Evolutionary conservation across 1,139 yeast species (phyloP).

Genomic region (Hanseniaspora gamundiae): DNA sequence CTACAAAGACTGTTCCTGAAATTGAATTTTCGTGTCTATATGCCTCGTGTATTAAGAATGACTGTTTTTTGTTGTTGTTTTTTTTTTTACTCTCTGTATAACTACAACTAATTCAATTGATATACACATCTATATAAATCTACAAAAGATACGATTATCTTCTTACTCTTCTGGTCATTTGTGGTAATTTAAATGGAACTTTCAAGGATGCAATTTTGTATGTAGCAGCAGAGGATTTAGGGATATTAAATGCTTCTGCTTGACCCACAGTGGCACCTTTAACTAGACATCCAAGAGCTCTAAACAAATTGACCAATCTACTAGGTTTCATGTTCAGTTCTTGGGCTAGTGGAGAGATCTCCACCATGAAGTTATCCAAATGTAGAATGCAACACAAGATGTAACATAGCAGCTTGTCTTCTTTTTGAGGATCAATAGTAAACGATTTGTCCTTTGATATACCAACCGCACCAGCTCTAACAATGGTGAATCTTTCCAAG

Average conservation of each 20-base stretch:
- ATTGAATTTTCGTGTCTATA: no score
- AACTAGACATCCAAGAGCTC: slow-evolving; percentile 71
- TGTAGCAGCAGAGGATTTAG: slow-evolving; percentile 48
- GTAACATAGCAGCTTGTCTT: slow-evolving; percentile 75
- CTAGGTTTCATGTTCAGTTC: slow-evolving; percentile 79
- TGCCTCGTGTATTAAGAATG: no score
- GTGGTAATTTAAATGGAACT: slow-evolving; percentile 88
- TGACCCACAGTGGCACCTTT: slow-evolving; percentile 68
- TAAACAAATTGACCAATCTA: slow-evolving; percentile 53
- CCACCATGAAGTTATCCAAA: slow-evolving; percentile 63
- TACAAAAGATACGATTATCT: slow-evolving; percentile 11
- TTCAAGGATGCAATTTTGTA: slow-evolving; percentile 73
- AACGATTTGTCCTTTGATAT: slow-evolving; percentile 62
- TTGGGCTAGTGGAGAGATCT: slow-evolving; percentile 69
- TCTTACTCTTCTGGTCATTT: slow-evolving; percentile 55
- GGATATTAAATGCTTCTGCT: slow-evolving; percentile 74
- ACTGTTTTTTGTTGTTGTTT: no score
- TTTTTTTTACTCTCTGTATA: no score
- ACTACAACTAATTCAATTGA: background rate
- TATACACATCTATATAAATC: background rate
- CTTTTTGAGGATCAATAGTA: slow-evolving; percentile 73
- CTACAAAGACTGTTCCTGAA: no score
- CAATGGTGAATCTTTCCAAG: slow-evolving; percentile 54
- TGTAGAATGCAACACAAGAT: slow-evolving; percentile 62
- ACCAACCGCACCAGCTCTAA: slow-evolving; percentile 56